Conservation (phyloP, 2,329 filamentous ascomycete genomes). For the Zymoseptoria ardabiliae region DNA sequence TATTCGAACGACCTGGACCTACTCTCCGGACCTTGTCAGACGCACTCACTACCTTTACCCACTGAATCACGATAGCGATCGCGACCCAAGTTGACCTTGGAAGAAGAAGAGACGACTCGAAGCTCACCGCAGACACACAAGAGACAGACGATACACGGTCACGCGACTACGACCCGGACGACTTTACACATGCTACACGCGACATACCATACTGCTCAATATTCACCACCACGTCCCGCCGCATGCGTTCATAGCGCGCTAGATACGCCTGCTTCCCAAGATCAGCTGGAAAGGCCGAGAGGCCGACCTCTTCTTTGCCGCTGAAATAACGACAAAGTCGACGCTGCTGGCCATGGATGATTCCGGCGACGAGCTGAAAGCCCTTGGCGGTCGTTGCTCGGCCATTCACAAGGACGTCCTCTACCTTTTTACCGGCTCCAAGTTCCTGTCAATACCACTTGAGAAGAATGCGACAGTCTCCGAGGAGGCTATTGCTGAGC, state of each 20-base stretch:
- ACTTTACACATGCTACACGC: background rate
- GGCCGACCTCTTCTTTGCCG: conserved; percentile 5
- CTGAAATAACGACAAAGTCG: conserved; percentile 14
- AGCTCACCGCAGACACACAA: background rate
- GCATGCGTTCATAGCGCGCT: background rate
- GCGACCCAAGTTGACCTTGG: background rate
- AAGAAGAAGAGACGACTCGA: background rate
- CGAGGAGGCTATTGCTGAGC: conserved; percentile 48
- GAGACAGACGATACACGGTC: background rate
- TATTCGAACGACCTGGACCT: background rate
- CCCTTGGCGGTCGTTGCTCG: conserved; percentile 72
- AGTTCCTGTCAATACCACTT: conserved; percentile 68
- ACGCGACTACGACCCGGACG: background rate
- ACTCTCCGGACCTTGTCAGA: background rate
- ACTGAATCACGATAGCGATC: background rate
- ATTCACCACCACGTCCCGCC: conserved; percentile 3
- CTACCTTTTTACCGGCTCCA: conserved; percentile 64
- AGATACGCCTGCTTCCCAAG: background rate
- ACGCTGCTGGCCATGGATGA: conserved; percentile 52
- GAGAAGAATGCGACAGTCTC: conserved; percentile 65
- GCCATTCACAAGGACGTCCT: conserved; percentile 73
- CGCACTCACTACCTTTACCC: background rate
- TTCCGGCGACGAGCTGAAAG: conserved; percentile 58
- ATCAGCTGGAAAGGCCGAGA: background rate
- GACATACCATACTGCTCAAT: background rate